Conservation (phyloP, 2,329 filamentous ascomycete genomes). For the Trichophyton benhamiae region DNA sequence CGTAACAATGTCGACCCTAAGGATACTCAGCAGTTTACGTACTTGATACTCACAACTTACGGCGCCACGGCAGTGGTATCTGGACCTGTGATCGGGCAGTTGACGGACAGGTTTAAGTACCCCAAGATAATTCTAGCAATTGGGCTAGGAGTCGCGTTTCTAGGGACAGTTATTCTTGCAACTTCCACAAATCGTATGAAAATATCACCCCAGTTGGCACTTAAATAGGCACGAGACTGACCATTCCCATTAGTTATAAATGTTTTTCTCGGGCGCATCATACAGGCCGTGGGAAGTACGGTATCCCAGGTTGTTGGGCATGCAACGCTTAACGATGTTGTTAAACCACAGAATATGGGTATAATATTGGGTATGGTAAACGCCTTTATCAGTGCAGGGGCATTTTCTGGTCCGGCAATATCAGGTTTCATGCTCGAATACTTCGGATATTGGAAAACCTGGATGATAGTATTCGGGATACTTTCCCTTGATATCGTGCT, state of each 20-base stretch:
- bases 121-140: background rate
- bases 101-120: background rate
- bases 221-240: background rate
- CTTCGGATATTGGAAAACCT: background rate
- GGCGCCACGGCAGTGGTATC: background rate
- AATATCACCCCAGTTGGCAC: background rate
- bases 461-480: background rate
- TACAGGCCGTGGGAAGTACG: background rate
- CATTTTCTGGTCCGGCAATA: background rate
- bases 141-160: background rate
- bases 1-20: background rate
- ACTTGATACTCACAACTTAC: background rate
- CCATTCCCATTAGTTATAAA: background rate
- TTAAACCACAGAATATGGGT: background rate
- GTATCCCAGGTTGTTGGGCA: background rate
- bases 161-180: background rate
- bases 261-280: background rate
- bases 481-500: background rate
- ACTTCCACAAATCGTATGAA: background rate
- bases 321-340: background rate
- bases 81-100: background rate
- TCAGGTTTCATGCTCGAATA: background rate
- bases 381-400: background rate
- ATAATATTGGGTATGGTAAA: background rate
- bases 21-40: background rate